phyloP scores from a whole-genome alignment of 345 rosid genomes.

The Xanthoceras sorbifolium region DNA sequence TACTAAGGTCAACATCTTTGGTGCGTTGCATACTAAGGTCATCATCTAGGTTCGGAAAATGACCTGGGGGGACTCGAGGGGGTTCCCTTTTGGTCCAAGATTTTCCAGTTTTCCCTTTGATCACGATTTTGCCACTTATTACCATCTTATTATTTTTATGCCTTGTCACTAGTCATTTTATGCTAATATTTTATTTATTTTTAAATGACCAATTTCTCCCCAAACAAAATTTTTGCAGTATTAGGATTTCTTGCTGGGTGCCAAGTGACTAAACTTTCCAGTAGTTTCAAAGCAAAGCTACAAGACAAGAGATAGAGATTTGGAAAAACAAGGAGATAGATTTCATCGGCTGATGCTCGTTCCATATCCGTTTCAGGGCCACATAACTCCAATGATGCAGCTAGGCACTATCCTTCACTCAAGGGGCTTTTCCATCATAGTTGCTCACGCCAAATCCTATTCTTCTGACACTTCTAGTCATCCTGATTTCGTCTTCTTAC shows the following conservation, averaged over 20 bases:
- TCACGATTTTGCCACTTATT: no score
- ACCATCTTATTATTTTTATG: no score
- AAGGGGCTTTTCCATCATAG: slow-evolving; percentile 59
- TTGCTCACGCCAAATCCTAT: slow-evolving; percentile 47
- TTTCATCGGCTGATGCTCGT: slow-evolving; percentile 39
- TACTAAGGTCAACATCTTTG: no score
- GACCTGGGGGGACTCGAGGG: no score
- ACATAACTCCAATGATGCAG: slow-evolving; percentile 72
- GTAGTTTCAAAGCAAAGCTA: background rate
- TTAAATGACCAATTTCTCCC: no score
- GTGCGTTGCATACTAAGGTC: no score
- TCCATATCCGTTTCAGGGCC: slow-evolving; percentile 69
- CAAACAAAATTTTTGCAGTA: background rate
- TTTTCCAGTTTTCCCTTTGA: no score
- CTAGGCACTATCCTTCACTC: slow-evolving; percentile 56
- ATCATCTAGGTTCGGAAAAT: no score
- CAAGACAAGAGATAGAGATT: background rate
- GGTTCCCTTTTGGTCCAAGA: no score
- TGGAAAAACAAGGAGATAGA: slow-evolving; percentile 10
- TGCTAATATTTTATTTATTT: no score
- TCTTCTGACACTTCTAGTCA: slow-evolving; percentile 39
- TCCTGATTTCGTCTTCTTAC: slow-evolving; percentile 40
- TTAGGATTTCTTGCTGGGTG: background rate
- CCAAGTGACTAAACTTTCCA: background rate
- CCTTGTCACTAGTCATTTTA: no score